phyloP scores from a whole-genome alignment of 116 monocot genomes.

The Papilionanthe hybrid region DNA sequence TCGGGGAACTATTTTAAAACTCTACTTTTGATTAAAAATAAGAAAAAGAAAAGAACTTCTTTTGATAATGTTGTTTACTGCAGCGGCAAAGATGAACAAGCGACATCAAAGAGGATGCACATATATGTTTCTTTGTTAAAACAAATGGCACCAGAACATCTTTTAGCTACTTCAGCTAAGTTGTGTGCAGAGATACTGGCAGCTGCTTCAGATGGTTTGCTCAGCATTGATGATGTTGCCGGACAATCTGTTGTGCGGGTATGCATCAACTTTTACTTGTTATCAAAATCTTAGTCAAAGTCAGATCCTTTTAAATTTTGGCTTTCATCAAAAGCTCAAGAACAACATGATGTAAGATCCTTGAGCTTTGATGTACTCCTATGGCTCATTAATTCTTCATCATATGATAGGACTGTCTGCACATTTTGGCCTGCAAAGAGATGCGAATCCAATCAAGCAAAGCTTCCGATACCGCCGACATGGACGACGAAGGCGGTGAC shows the following conservation, averaged over 20 bases:
- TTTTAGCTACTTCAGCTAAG: slow-evolving; percentile 95
- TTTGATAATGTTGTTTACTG: slow-evolving; percentile 7
- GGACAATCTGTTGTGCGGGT: slow-evolving; percentile 89
- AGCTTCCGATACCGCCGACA: slow-evolving; percentile 33
- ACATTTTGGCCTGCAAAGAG: slow-evolving; percentile 89
- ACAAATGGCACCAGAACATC: slow-evolving; percentile 99
- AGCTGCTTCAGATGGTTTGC: slow-evolving; percentile 90
- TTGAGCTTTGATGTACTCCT: too few species aligned
- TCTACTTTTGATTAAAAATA: too few species aligned
- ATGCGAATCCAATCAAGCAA: slow-evolving; percentile 62
- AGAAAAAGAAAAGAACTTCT: too few species aligned
- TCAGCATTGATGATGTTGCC: slow-evolving; percentile 67
- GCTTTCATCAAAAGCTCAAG: too few species aligned
- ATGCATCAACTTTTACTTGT: not conserved
- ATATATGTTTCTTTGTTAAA: slow-evolving; percentile 87
- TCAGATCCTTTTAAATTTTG: too few species aligned
- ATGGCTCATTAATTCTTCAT: not conserved
- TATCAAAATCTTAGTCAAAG: too few species aligned
- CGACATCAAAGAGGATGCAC: slow-evolving; percentile 81
- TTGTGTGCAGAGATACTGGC: slow-evolving; percentile 95
- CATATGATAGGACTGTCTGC: slow-evolving; percentile 56
- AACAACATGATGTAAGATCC: too few species aligned
- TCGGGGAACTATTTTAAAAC: too few species aligned
- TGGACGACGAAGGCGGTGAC: slow-evolving; percentile 65
- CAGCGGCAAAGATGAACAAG: slow-evolving; percentile 76